Base-by-base conservation (phyloP, 1,139 yeast species). In the Lodderomyces elongisporus region DNA sequence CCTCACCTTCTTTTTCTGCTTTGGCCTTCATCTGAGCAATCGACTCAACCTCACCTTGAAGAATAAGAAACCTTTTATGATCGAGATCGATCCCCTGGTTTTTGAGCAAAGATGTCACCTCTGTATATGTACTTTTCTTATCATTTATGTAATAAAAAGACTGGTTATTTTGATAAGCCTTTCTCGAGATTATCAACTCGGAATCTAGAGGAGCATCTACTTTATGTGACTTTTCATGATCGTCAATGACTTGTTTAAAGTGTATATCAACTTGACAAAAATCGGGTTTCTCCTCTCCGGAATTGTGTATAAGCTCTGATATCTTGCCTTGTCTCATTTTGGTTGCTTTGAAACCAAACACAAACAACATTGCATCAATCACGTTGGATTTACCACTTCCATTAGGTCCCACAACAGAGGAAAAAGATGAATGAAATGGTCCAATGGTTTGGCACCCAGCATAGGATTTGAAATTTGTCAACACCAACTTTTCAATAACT, bases 381-480 rank as follows among this genome's bases (percentile, higher is more conserved):
- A 93, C 98, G 53, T 93, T 93, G 9, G 97, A 89, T 58, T 91
- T 91, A 6, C 98, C 98, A 26, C 95, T 85, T 20, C 99, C 99
- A 55, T 93, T 93, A 3, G 98, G 98, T 0, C 99, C 99, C n/a
- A 93, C 97, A 7, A 93, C 95, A 0, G 99, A 96, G 6, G 96
- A 85, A 53, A 93, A 93, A 2, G 95, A 85, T 28, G 88, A 64
- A 53, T 91, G 84, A 56, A 93, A 93, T 0, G 99, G 98, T 0
- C 99, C 99, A 39, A 93, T 85, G 7, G 76, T 76, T 58, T 91
- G 97, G n/a, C 71, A 63, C 0, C 98, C 98, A 0, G 97, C 97
- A 54, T 93, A 93, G 0, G 97, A 88, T 52, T 93, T 93, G 72
- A 91, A 93, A 52, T 93, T 84, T 4, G 81, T 80, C 31, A 93